phyloP scores from a whole-genome alignment of 129 eudicot genomes.

The Arctium lappa region DNA sequence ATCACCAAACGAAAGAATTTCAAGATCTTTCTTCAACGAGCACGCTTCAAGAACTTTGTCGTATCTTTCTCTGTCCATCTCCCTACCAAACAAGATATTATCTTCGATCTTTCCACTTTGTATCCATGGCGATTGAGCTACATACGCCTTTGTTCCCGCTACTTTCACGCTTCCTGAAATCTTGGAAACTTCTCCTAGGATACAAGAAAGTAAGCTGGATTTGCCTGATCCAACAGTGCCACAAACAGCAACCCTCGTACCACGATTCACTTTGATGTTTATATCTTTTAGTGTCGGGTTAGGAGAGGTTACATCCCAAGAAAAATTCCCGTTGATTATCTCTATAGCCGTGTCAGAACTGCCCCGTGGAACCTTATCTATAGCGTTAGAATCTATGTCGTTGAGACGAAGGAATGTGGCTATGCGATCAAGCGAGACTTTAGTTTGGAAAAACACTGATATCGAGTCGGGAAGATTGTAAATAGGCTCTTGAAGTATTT shows the following conservation, averaged over 20 bases:
- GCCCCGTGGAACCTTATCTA: constrained; percentile 48
- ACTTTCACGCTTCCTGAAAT: constrained; percentile 34
- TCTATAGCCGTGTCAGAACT: constrained; percentile 45
- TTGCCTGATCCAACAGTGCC: constrained; percentile 49
- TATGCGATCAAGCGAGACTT: constrained; percentile 87
- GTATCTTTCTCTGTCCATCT: constrained; percentile 31
- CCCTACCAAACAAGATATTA: constrained; percentile 44
- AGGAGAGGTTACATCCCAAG: constrained; percentile 27
- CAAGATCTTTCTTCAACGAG: constrained; percentile 45
- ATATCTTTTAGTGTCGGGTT: constrained; percentile 28
- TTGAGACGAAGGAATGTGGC: constrained; percentile 58
- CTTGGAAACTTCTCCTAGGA: constrained; percentile 34
- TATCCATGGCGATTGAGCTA: constrained; percentile 53
- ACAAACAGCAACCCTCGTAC: constrained; percentile 39
- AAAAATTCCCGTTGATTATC: constrained; percentile 43
- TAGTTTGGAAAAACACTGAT: constrained; percentile 76
- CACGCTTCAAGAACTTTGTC: constrained; percentile 35
- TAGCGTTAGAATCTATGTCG: constrained; percentile 47
- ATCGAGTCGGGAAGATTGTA: constrained; percentile 77
- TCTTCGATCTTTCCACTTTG: constrained; percentile 43
- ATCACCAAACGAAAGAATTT: constrained; percentile 41
- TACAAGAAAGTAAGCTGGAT: constrained; percentile 34
- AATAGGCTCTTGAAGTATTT: constrained; percentile 82
- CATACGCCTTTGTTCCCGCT: constrained; percentile 42
- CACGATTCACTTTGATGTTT: constrained; percentile 18